These are phyloP conservation scores for Aeschynomene evenia DNA, from an alignment of 306 rosid species.

Conservation along the genomic window DNA sequence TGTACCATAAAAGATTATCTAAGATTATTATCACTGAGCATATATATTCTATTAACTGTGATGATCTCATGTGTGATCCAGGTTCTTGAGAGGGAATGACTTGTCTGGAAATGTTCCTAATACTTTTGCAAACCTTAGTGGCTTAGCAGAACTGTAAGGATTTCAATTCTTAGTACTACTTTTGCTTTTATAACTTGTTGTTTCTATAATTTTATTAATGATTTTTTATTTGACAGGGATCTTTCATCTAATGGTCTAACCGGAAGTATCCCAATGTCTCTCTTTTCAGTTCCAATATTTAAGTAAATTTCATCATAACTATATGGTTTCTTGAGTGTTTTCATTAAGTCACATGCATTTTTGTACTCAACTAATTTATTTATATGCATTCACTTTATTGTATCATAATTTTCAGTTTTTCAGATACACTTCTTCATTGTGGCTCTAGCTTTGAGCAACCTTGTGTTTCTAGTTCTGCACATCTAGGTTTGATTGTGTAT, in stretches of 20 bases:
- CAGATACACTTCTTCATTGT: constrained; percentile 67
- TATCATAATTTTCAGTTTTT: constrained; percentile 56
- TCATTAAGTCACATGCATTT: constrained; percentile 1
- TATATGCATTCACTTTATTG: constrained; percentile 1
- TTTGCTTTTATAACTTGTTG: neutral
- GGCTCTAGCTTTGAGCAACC: constrained; percentile 65
- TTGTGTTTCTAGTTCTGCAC: constrained; percentile 66
- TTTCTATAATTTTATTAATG: neutral
- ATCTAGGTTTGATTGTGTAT: constrained; percentile 50
- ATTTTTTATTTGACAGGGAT: constrained; percentile 62
- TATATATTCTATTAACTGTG: neutral
- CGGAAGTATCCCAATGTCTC: constrained; percentile 71
- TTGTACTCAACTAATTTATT: neutral
- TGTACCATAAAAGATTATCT: neutral
- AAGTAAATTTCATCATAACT: constrained; percentile 49
- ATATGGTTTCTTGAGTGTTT: constrained; percentile 7
- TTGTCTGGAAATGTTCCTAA: constrained; percentile 50
- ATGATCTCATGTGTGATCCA: constrained; percentile 32
- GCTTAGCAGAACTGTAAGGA: constrained; percentile 44
- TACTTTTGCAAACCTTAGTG: constrained; percentile 41
- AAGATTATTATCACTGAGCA: neutral
- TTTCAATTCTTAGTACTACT: neutral
- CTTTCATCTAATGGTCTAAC: constrained; percentile 73
- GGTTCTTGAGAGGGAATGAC: constrained; percentile 48
- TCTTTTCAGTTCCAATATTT: constrained; percentile 60